phyloP scores from a whole-genome alignment of 2,329 filamentous ascomycete species.

The Capronia americana region DNA sequence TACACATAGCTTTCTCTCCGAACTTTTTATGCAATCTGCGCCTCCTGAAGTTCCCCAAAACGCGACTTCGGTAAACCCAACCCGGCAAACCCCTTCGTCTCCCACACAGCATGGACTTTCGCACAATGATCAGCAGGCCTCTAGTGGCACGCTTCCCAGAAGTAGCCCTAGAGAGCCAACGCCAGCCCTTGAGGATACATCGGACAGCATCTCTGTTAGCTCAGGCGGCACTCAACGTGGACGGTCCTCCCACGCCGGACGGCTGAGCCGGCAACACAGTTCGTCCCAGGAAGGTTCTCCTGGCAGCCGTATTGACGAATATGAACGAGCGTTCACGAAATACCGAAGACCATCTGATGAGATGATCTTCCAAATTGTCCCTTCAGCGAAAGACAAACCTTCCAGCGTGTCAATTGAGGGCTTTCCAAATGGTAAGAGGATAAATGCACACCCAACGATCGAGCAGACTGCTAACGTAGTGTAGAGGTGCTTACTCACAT shows the following conservation, averaged over 20 bases:
- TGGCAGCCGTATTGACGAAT: slow-evolving; percentile 60
- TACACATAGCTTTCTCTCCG: slow-evolving; percentile 44
- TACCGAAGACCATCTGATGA: slow-evolving; percentile 49
- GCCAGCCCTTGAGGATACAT: slow-evolving; percentile 38
- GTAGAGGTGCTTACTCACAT: slow-evolving; percentile 91
- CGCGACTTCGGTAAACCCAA: slow-evolving; percentile 49
- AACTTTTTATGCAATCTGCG: slow-evolving; percentile 71
- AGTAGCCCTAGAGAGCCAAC: slow-evolving; percentile 47
- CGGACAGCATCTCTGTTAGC: slow-evolving; percentile 39
- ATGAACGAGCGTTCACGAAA: slow-evolving; percentile 57
- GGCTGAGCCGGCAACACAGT: slow-evolving; percentile 41
- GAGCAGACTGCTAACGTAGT: slow-evolving; percentile 36
- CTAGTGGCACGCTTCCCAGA: slow-evolving; percentile 52
- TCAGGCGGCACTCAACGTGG: slow-evolving; percentile 39
- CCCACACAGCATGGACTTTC: slow-evolving; percentile 67
- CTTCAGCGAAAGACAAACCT: slow-evolving; percentile 50
- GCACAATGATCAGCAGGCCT: slow-evolving; percentile 51
- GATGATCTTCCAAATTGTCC: slow-evolving; percentile 60
- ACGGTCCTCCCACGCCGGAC: slow-evolving; percentile 39
- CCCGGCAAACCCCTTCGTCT: slow-evolving; percentile 38
- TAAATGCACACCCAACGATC: background rate
- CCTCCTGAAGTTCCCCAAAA: slow-evolving; percentile 57
- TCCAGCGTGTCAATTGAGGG: slow-evolving; percentile 59
- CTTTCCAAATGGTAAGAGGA: slow-evolving; percentile 78
- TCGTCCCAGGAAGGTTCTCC: slow-evolving; percentile 50